Base-by-base conservation (phyloP, 768 basidiomycete genomes). In the Gloeophyllum trabeum region DNA sequence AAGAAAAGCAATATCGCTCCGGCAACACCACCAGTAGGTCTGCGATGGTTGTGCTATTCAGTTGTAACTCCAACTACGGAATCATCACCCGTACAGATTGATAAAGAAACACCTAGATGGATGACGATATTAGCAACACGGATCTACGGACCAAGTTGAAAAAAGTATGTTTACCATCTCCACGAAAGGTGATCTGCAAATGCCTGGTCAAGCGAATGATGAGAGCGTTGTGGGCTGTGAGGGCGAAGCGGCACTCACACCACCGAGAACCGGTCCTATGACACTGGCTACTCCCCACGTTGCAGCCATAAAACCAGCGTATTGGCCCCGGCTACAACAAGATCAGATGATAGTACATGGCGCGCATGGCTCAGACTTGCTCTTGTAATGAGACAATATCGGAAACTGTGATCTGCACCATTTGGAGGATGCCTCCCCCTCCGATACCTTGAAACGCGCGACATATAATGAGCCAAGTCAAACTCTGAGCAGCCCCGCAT, bases 371-470 rank as follows among this genome's bases (percentile, higher is more conserved):
- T 18, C 24, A 5, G 5, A 61, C 76, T 35, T 56, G 84, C 84
- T 88, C 79, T 62, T 77, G 65, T 26, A 93, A 60, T 0, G 87
- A 75, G 0, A 89, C 82, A 25, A 93, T 88, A 58, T 93, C 90
- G 35, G 81, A 76, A 34, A 88, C 77, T 2, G 76, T 83, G 50
- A 89, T 88, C 39, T 80, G 72, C 5, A 82, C 80, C 48, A 87
- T 63, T 53, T 84, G 82, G 13, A 87, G 64, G 45, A 88, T 80
- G 4, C 83, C 86, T 6, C 84, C 85, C 5, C 84, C 85, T 20
- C 88, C 88, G 23, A 90, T 76, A 6, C 88, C 88, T 55, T 90
- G 88, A 2, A 92, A 63, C 2, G 84, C 87, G 48, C 88, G 74
- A 34, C 72, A 73, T 1, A 83, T 66, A 24, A 88, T 76, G 13